These are phyloP conservation scores for Bonia amplexicaulis DNA, from an alignment of 176 grass and related monocot genomes.

Conservation along the genomic window DNA sequence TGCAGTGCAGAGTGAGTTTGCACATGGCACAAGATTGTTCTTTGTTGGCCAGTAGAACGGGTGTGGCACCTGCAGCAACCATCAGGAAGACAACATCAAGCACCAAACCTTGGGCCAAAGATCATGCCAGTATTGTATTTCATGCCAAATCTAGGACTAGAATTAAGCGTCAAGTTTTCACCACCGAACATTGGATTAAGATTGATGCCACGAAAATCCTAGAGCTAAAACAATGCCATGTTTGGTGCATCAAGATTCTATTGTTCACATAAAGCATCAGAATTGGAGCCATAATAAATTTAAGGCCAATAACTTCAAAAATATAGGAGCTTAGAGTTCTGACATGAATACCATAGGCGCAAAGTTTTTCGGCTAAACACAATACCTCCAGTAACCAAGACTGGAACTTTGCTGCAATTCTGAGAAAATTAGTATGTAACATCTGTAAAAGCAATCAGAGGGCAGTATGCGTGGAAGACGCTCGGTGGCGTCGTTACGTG, in stretches of 20 bases:
- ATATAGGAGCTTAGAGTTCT: background rate
- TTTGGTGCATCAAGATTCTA: background rate
- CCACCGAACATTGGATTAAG: background rate
- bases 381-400: background rate
- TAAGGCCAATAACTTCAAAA: background rate
- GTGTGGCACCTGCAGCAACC: slow-evolving; percentile 61
- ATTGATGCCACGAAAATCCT: background rate
- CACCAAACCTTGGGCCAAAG: background rate
- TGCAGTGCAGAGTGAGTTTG: slow-evolving; percentile 55
- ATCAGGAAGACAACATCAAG: slow-evolving; percentile 29
- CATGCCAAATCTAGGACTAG: background rate
- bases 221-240: background rate
- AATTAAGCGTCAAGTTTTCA: background rate
- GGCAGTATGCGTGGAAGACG: too few relatives aligned
- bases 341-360: background rate
- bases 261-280: background rate
- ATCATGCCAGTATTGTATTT: background rate
- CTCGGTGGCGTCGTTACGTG: too few relatives aligned
- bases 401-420: background rate
- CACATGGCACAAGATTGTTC: slow-evolving; percentile 55
- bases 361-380: background rate
- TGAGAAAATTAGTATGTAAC: background rate
- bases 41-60: slow-evolving; percentile 46
- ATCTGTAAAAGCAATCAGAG: background rate
- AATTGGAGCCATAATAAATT: background rate